Evolutionary conservation across 2,329 filamentous ascomycete species (phyloP), one percentile per base, ranked within the genome.

Genomic region (Botryosphaeria agaves): DNA sequence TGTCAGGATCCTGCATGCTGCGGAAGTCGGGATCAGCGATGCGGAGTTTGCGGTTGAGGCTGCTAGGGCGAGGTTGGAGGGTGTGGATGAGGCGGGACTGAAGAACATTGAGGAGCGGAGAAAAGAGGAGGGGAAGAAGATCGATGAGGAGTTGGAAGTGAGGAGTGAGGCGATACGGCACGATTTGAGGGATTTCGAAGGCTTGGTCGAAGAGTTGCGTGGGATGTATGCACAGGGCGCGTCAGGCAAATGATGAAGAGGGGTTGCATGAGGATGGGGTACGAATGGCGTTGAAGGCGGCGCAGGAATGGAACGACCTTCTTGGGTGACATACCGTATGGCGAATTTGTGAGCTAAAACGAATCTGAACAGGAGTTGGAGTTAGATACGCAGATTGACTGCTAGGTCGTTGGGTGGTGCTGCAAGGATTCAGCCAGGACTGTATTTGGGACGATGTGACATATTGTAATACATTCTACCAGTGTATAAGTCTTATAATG

Each of bases 41-140:
- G 57, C 62, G 1, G 62, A 66, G 34, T 62, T 66, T 31, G 57
- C 60, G 27, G 57, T 67, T 14, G 62, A 63, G n/a, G 60, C 69
- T 29, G 61, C 63, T 20, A 58, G 64, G 39, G 66, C 63, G 3
- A 55, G 50, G 30, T 55, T 57, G 20, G 52, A 61, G 12, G 54
- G 57, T 28, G 53, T 56, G 0, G 53, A 57, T 14, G 34, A 48
- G 3, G 51, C 53, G 3, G 50, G 56, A 7, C 59, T 62, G 37
- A 41, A 44, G 17, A 55, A 49, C 15, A 48, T 64, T 3, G 50
- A 55, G 16, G 48, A 46, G 23, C 60, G 64, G 38, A 63, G 63
- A 43, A 49, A 50, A 36, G 61, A 60, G 37, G 61, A 64, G 38
- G 61, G 64, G 40, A 41, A 43, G 3, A 61, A 60, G 35, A 52